A percentile compares a stretch with the other conserved stretches of the same genome.
phyloP scores from a whole-genome alignment of 2,329 filamentous ascomycete species.

The Pseudogymnoascus sp. region DNA sequence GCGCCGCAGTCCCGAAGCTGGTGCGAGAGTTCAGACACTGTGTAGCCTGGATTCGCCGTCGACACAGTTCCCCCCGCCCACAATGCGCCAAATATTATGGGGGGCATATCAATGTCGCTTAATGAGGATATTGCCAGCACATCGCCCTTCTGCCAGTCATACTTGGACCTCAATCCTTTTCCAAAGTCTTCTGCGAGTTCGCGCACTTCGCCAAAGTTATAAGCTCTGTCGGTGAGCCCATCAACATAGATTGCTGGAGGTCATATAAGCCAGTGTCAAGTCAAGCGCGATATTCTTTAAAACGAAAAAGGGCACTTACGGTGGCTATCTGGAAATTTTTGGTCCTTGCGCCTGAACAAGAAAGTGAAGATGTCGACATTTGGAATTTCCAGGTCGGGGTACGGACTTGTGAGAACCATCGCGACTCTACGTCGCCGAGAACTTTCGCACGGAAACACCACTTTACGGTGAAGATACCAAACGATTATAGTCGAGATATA shows the following conservation, averaged over 20 bases:
- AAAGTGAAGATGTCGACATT: constrained; percentile 70
- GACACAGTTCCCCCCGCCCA: constrained; percentile 73
- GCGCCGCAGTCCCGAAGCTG: constrained; percentile 70
- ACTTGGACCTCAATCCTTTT: constrained; percentile 63
- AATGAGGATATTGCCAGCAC: constrained; percentile 72
- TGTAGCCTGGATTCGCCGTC: constrained; percentile 79
- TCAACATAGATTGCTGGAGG: constrained; percentile 68
- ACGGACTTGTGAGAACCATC: constrained; percentile 29
- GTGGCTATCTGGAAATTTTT: constrained; percentile 62
- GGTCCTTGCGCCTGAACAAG: constrained; percentile 63
- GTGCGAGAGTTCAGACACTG: constrained; percentile 69
- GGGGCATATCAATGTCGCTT: constrained; percentile 72
- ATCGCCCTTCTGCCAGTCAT: constrained; percentile 74
- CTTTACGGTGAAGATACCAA: neutral
- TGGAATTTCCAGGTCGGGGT: constrained; percentile 60
- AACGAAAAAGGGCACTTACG: constrained; percentile 39
- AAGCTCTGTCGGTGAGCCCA: constrained; percentile 56
- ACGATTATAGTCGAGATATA: neutral
- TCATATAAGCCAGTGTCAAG: neutral
- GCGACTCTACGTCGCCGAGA: neutral
- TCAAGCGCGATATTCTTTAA: neutral
- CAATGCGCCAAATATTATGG: constrained; percentile 64
- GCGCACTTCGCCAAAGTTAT: constrained; percentile 64
- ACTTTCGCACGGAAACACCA: neutral
- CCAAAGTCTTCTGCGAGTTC: constrained; percentile 65